Evolutionary conservation across 2,329 filamentous ascomycete genomes (phyloP).

Genomic region (Sporothrix inflata): DNA sequence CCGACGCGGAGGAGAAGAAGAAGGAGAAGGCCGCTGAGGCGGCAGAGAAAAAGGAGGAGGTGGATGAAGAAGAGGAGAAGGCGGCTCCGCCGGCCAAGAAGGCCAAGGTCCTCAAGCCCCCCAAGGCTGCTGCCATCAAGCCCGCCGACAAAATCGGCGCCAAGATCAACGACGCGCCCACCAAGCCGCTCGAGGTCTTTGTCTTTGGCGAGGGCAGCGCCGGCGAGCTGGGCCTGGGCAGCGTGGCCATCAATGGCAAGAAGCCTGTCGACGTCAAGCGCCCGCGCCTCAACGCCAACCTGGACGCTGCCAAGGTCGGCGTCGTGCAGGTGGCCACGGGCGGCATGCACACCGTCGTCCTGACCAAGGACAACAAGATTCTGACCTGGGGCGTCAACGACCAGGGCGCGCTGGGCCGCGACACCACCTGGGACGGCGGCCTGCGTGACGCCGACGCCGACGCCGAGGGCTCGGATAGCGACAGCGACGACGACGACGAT

Average conservation of each 20-base stretch:
- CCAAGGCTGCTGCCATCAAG: slow-evolving; percentile 40
- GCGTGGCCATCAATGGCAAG: slow-evolving; percentile 62
- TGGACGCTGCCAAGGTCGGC: slow-evolving; percentile 60
- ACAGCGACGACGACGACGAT: slow-evolving; percentile 40
- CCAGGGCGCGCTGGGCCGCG: slow-evolving; percentile 76
- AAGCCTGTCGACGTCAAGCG: slow-evolving; percentile 72
- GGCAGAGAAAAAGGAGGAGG: slow-evolving; percentile 22
- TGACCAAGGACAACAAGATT: slow-evolving; percentile 80
- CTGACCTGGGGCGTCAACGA: slow-evolving; percentile 89
- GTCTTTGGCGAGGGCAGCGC: slow-evolving; percentile 79
- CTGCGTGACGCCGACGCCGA: slow-evolving; percentile 57
- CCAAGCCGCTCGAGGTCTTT: slow-evolving; percentile 69
- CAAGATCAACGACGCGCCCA: slow-evolving; percentile 66
- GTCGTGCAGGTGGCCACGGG: slow-evolving; percentile 78
- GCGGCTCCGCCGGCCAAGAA: slow-evolving; percentile 32
- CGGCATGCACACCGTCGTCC: slow-evolving; percentile 78
- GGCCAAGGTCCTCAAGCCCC: slow-evolving; percentile 28
- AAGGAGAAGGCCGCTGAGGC: neutral
- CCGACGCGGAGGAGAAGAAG: neutral
- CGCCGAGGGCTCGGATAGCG: slow-evolving; percentile 44
- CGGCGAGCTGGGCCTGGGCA: slow-evolving; percentile 82
- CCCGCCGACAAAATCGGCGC: slow-evolving; percentile 44
- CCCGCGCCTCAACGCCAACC: slow-evolving; percentile 68
- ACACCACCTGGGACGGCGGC: slow-evolving; percentile 67
- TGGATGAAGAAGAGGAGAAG: neutral